These are phyloP conservation scores for Lipomyces yarrowii DNA, from an alignment of 1,139 yeast species.

Conservation along the genomic window DNA sequence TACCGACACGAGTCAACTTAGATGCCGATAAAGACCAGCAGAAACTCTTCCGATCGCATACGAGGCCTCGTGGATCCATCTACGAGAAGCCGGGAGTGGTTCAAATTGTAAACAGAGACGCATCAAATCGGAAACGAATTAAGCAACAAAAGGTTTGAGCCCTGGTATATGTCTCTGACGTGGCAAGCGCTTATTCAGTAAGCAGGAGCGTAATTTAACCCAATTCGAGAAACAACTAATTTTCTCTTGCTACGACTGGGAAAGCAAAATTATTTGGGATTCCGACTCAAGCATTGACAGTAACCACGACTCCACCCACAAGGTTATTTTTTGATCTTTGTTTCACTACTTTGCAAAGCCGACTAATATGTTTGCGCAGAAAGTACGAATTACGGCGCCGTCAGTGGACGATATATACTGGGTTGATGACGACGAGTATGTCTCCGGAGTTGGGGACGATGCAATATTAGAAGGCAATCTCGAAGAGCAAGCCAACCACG, in stretches of 20 bases:
- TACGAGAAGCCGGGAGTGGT: constrained; percentile 31
- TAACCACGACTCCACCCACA: constrained; percentile 53
- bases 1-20: constrained; percentile 37
- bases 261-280: constrained; percentile 37
- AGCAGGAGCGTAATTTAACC: constrained; percentile 18
- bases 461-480: constrained; percentile 76
- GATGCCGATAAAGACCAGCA: constrained; percentile 51
- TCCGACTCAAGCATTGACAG: constrained; percentile 61
- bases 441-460: constrained; percentile 60
- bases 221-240: constrained; percentile 26
- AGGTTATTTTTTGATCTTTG: not conserved
- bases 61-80: constrained; percentile 20
- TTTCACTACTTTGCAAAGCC: not conserved
- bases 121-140: constrained; percentile 18
- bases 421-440: constrained; percentile 47
- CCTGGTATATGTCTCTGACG: not conserved
- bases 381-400: constrained; percentile 12
- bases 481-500: constrained; percentile 45
- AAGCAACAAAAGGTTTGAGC: constrained; percentile 22
- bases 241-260: constrained; percentile 27
- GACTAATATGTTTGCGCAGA: constrained; percentile 10
- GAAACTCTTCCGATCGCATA: constrained; percentile 37
- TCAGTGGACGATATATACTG: constrained; percentile 31
- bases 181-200: constrained; percentile 21
- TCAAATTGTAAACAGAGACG: constrained; percentile 17